Conservation (phyloP, 2,329 filamentous ascomycete genomes). For the Fusarium nematophilum region DNA sequence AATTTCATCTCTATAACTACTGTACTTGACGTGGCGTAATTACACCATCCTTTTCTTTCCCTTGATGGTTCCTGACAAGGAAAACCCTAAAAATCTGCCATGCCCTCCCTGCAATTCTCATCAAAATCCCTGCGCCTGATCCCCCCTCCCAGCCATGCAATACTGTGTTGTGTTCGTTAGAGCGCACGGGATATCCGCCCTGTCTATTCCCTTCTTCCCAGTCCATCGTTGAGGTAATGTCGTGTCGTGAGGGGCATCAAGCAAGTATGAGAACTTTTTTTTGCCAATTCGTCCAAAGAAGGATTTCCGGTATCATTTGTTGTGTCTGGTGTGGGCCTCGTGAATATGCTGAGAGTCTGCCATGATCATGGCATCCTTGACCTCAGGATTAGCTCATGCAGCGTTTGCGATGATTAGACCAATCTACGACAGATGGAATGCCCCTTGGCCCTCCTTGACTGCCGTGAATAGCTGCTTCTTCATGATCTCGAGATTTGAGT, state of each 20-base stretch:
- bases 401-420: constrained; percentile 6
- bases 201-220: constrained; percentile 44
- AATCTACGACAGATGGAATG: constrained; percentile 89
- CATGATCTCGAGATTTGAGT: constrained; percentile 81
- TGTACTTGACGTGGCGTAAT: constrained; percentile 34
- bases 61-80: constrained; percentile 11
- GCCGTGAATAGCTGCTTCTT: constrained; percentile 83
- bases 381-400: constrained; percentile 8
- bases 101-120: constrained; percentile 34
- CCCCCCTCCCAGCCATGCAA: constrained; percentile 42
- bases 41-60: constrained; percentile 20
- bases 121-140: constrained; percentile 39
- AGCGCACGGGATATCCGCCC: constrained; percentile 19
- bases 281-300: constrained; percentile 27
- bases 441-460: constrained; percentile 94
- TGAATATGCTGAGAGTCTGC: neutral
- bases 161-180: constrained; percentile 30
- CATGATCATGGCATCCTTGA: neutral
- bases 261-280: constrained; percentile 31
- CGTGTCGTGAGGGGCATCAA: constrained; percentile 42
- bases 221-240: constrained; percentile 33
- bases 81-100: constrained; percentile 26
- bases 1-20: constrained; percentile 45
- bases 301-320: constrained; percentile 16
- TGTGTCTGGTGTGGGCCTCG: neutral